A percentile compares a stretch with the other conserved stretches of the same genome.
phyloP scores from a whole-genome alignment of 208 protist species.

The Trypanosoma lewisi region DNA sequence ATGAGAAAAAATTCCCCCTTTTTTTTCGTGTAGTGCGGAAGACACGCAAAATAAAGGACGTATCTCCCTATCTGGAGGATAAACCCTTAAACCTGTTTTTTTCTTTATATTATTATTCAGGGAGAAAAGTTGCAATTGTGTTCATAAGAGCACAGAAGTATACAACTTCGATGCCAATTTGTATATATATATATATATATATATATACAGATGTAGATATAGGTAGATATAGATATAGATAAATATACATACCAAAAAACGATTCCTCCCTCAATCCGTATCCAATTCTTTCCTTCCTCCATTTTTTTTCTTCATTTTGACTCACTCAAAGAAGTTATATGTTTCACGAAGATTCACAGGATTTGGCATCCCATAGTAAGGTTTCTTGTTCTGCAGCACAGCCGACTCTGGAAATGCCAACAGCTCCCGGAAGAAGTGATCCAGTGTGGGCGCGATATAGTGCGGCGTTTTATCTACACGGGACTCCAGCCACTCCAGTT shows the following conservation, averaged over 20 bases:
- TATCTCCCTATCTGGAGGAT: too few species aligned
- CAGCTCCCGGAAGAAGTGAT: slow-evolving; percentile 86
- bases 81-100: too few species aligned
- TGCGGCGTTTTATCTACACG: slow-evolving; percentile 60
- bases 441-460: slow-evolving; percentile 83
- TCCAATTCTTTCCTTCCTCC: too few species aligned
- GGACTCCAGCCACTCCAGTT: slow-evolving; percentile 71
- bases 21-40: too few species aligned
- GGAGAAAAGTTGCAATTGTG: too few species aligned
- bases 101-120: too few species aligned
- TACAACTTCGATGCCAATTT: neutral
- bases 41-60: too few species aligned
- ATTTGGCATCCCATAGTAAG: slow-evolving; percentile 71
- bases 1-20: too few species aligned
- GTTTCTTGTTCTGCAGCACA: slow-evolving; percentile 60
- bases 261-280: too few species aligned
- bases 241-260: slow-evolving; percentile 16
- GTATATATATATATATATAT: neutral
- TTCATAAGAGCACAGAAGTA: slow-evolving; percentile 15
- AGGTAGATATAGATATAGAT: neutral
- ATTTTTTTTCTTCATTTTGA: too few species aligned
- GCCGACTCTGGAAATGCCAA: slow-evolving; percentile 71
- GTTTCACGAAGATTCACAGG: slow-evolving; percentile 65
- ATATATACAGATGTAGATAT: slow-evolving; percentile 1
- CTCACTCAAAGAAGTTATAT: slow-evolving; percentile 71